These are phyloP conservation scores for Sugiyamaella neomexicana DNA, from an alignment of 1,139 yeast genomes.

Conservation along the genomic window DNA sequence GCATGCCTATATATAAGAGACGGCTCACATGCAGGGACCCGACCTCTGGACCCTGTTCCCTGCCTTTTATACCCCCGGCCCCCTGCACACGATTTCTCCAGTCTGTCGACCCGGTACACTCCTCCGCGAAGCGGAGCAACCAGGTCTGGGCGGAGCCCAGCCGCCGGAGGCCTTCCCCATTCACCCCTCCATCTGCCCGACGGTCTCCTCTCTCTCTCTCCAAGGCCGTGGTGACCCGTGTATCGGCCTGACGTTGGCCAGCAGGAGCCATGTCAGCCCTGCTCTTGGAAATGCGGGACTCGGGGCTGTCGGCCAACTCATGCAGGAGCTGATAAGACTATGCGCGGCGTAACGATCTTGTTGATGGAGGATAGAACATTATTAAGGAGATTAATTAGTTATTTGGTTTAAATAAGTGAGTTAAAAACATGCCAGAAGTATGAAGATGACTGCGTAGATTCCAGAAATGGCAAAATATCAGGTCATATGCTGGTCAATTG, in stretches of 20 bases:
- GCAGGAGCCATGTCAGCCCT: slow-evolving; percentile 9
- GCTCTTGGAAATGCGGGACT: neutral
- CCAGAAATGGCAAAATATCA: neutral
- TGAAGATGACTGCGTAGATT: neutral
- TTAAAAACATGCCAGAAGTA: neutral
- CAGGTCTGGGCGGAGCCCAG: neutral
- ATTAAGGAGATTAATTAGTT: neutral
- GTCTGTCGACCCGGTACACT: no score
- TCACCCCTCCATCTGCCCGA: neutral
- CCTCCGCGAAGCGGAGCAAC: neutral
- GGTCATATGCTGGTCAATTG: neutral
- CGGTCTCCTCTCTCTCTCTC: neutral
- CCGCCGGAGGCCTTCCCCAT: neutral
- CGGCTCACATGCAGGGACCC: no score
- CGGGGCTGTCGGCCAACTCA: slow-evolving; percentile 15
- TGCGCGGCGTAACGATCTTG: slow-evolving; percentile 11
- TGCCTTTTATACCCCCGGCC: no score
- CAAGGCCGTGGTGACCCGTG: slow-evolving; percentile 5
- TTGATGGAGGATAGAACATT: neutral
- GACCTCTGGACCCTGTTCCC: no score
- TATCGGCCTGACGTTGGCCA: slow-evolving; percentile 5
- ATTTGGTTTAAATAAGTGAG: neutral
- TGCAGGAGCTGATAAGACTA: slow-evolving; percentile 11
- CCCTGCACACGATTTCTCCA: no score
- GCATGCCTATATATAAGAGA: no score